Percentiles rank a stretch among this genome's conserved stretches.
Conservation (phyloP, 306 rosid species). For the Sicyos baderoa region DNA sequence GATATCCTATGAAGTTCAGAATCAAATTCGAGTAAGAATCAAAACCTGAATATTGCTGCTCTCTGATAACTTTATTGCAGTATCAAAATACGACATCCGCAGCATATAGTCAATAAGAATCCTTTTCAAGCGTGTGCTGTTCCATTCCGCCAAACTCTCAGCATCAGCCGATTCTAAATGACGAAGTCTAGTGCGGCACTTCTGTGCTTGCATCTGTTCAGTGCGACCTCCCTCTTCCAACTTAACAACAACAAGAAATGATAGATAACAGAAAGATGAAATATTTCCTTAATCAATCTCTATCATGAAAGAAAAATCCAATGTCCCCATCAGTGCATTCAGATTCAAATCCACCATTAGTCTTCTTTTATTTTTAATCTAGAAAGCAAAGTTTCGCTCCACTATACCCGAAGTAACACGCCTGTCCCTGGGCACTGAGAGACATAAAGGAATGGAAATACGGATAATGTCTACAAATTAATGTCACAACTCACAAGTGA, state of each 20-base stretch:
- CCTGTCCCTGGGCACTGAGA: too few species aligned
- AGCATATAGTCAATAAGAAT: conserved; percentile 92
- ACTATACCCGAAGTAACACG: too few species aligned
- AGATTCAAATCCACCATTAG: background rate
- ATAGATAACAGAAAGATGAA: background rate
- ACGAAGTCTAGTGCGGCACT: conserved; percentile 62
- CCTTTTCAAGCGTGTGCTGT: conserved; percentile 68
- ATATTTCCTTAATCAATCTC: background rate
- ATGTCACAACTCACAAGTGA: too few species aligned
- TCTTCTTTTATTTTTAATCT: too few species aligned
- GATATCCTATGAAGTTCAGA: too few species aligned
- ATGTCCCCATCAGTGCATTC: background rate
- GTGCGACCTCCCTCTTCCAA: conserved; percentile 73
- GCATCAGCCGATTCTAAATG: conserved; percentile 84
- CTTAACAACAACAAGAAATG: conserved; percentile 28
- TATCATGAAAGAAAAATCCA: background rate
- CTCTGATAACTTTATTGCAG: conserved; percentile 68
- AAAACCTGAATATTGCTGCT: conserved; percentile 47
- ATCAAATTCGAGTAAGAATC: too few species aligned
- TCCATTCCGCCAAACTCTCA: conserved; percentile 71
- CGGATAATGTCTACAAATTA: too few species aligned
- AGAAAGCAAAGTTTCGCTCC: too few species aligned
- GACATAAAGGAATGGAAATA: too few species aligned
- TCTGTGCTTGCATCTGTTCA: conserved; percentile 82
- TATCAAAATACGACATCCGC: conserved; percentile 81